Percentiles rank a stretch among this genome's conserved stretches.
Conservation (phyloP, 2,329 filamentous ascomycete species). For the Immersiporthe knoxdaviesiana region DNA sequence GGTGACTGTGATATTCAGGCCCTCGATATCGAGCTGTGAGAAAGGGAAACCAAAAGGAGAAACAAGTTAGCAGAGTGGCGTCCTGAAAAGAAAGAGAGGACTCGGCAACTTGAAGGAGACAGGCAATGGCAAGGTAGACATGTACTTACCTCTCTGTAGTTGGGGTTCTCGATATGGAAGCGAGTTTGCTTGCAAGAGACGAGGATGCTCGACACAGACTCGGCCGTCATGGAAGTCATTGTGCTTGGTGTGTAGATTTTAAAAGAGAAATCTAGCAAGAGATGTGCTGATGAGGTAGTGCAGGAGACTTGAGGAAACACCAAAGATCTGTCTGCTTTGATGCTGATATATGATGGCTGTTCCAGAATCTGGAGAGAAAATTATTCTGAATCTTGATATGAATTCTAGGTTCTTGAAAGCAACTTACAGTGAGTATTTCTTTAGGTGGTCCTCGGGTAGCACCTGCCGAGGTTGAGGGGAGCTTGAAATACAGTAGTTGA, state of each 20-base stretch:
- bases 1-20: conserved; percentile 69
- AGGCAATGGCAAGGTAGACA: too few relatives aligned
- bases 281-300: neutral
- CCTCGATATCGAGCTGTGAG: conserved; percentile 68
- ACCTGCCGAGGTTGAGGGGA: too few relatives aligned
- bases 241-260: conserved; percentile 3
- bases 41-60: neutral
- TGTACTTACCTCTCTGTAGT: conserved; percentile 58
- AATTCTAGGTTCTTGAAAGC: too few relatives aligned
- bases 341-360: too few relatives aligned
- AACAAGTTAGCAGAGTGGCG: neutral
- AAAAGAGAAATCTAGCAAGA: neutral
- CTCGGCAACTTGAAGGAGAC: too few relatives aligned
- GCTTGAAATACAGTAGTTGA: too few relatives aligned
- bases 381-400: too few relatives aligned
- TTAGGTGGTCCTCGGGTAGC: too few relatives aligned
- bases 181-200: conserved; percentile 70
- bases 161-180: conserved; percentile 62
- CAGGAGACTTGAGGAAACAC: neutral
- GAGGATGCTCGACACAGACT: conserved; percentile 58
- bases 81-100: neutral
- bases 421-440: too few relatives aligned
- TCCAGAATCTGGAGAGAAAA: too few relatives aligned
- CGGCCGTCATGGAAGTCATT: conserved; percentile 54
- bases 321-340: too few relatives aligned